Conservation (phyloP, 257 asterid genomes). For the Solanum bulbocastanum region DNA sequence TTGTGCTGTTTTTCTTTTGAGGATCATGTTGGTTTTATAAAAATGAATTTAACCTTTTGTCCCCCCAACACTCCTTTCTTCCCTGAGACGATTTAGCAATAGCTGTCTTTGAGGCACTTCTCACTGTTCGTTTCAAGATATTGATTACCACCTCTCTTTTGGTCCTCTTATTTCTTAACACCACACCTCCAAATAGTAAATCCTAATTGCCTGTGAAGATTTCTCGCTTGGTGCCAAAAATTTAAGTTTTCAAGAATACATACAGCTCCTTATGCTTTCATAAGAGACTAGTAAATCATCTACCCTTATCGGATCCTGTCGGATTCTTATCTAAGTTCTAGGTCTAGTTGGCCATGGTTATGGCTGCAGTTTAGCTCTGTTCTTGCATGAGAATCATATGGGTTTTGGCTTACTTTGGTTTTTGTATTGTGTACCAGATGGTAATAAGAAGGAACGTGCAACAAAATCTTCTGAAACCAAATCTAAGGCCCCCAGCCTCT, state of each 20-base stretch:
- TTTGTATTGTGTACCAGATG: slow-evolving; percentile 29
- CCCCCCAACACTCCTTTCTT: neutral
- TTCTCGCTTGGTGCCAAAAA: neutral
- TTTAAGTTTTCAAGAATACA: neutral
- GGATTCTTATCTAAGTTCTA: neutral
- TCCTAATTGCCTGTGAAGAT: neutral
- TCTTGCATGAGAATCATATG: neutral
- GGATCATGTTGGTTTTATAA: neutral
- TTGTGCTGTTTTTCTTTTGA: neutral
- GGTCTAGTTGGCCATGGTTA: neutral
- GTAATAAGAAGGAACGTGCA: slow-evolving; percentile 42
- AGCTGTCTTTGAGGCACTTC: neutral
- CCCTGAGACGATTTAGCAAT: neutral
- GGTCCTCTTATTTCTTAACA: neutral
- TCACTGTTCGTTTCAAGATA: neutral
- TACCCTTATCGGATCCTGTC: neutral
- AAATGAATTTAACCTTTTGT: neutral
- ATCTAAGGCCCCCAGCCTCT: slow-evolving; percentile 37
- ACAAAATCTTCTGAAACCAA: slow-evolving; percentile 58
- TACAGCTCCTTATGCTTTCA: neutral
- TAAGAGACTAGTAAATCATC: neutral
- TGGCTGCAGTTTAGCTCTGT: neutral
- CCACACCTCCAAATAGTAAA: neutral
- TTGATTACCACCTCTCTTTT: neutral
- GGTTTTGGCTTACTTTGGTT: slow-evolving; percentile 1